Evolutionary conservation across 169 alveolate genomes (phyloP).

Genomic region (Cryptosporidium sp.): DNA sequence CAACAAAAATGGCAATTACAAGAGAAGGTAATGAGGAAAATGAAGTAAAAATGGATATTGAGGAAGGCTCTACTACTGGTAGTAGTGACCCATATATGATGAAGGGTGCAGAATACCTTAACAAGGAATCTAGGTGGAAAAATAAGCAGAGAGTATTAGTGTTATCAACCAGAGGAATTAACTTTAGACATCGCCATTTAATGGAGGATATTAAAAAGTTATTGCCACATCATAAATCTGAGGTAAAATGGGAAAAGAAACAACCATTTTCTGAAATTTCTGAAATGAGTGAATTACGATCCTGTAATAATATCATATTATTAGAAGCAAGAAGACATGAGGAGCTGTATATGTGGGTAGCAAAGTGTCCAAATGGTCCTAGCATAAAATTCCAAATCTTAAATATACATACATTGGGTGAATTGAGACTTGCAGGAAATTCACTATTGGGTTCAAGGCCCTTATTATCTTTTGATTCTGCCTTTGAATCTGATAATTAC

Average conservation of each 20-base stretch:
- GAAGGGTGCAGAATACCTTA: constrained; percentile 86
- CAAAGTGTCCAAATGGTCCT: constrained; percentile 96
- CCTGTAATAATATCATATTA: constrained; percentile 91
- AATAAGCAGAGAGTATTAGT: constrained; percentile 95
- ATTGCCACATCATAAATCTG: constrained; percentile 98
- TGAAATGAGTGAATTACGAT: constrained; percentile 84
- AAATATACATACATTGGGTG: constrained; percentile 92
- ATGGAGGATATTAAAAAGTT: constrained; percentile 93
- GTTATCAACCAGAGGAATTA: constrained; percentile 94
- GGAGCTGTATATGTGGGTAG: constrained; percentile 93
- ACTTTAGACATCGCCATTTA: constrained; percentile 92
- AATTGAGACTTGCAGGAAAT: constrained; percentile 94
- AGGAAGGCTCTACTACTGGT: neutral
- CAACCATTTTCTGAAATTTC: constrained; percentile 83
- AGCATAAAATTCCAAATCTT: constrained; percentile 91
- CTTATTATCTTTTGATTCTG: constrained; percentile 91
- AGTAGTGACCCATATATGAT: constrained; percentile 87
- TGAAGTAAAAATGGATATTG: constrained; percentile 2
- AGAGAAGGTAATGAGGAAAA: neutral
- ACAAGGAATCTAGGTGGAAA: constrained; percentile 90
- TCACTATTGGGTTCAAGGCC: constrained; percentile 95
- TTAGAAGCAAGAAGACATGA: constrained; percentile 90
- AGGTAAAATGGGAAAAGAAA: constrained; percentile 91
- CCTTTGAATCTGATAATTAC: constrained; percentile 77
- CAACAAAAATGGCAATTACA: neutral